Conservation (phyloP, 139 green algal genomes). For the Haematococcus sp. region DNA sequence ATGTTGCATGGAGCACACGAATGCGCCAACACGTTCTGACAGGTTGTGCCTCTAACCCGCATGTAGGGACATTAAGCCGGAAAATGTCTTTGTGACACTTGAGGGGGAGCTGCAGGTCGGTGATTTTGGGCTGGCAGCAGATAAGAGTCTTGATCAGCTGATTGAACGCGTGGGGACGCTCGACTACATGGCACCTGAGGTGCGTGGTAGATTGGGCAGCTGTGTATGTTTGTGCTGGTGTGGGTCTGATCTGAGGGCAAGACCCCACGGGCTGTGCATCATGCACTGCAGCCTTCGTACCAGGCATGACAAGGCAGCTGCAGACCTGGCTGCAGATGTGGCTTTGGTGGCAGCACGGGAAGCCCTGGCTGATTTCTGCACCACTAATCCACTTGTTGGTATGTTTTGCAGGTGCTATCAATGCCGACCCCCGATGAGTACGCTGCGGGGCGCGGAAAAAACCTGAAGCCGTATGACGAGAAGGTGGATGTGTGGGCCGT, state of each 20-base stretch:
- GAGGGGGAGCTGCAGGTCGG: slow-evolving; percentile 30
- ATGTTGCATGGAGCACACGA: too few relatives aligned
- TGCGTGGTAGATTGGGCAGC: too few relatives aligned
- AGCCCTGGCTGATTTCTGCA: too few relatives aligned
- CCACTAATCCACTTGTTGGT: background rate
- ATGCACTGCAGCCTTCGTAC: too few relatives aligned
- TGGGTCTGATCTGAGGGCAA: too few relatives aligned
- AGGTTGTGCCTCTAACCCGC: too few relatives aligned
- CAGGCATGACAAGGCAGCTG: too few relatives aligned
- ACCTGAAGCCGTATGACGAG: slow-evolving; percentile 32
- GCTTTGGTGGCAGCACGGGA: too few relatives aligned
- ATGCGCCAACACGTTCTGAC: too few relatives aligned
- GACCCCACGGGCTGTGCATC: too few relatives aligned
- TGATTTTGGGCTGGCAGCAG: slow-evolving; percentile 44
- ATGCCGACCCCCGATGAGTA: slow-evolving; percentile 8
- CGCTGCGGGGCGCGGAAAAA: background rate
- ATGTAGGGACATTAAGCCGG: slow-evolving; percentile 38
- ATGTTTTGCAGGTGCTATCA: slow-evolving; percentile 13
- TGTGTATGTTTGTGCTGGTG: too few relatives aligned
- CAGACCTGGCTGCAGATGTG: too few relatives aligned
- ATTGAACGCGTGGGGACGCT: slow-evolving; percentile 43
- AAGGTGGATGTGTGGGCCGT: slow-evolving; percentile 43
- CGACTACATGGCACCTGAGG: slow-evolving; percentile 43
- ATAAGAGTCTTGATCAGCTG: slow-evolving; percentile 30
- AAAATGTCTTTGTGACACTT: slow-evolving; percentile 40